These are phyloP conservation scores for Wickerhamiella alocasiicola DNA, from an alignment of 805 yeast species.

Conservation along the genomic window DNA sequence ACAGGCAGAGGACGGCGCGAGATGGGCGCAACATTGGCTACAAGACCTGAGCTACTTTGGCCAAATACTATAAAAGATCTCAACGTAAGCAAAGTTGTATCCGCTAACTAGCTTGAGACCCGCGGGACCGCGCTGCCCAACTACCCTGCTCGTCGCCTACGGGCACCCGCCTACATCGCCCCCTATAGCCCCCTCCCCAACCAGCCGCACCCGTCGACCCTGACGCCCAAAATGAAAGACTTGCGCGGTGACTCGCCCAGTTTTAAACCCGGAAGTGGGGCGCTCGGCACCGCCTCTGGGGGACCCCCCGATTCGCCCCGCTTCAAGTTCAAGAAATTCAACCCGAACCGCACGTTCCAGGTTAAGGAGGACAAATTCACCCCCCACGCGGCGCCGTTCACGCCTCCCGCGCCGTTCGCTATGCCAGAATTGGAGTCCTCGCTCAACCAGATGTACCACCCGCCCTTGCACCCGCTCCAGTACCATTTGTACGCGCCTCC, in stretches of 20 bases:
- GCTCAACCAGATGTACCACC: constrained; percentile 17
- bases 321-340: constrained; percentile 6
- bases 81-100: too few species aligned
- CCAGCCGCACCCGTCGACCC: too few species aligned
- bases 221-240: constrained; percentile 10
- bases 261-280: constrained; percentile 4
- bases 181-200: too few species aligned
- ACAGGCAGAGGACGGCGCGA: too few species aligned
- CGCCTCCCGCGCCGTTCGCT: constrained; percentile 5
- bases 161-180: too few species aligned
- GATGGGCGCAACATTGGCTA: too few species aligned
- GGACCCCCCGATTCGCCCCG: constrained; percentile 7
- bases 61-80: too few species aligned
- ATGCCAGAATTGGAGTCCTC: not conserved
- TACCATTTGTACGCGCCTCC: constrained; percentile 84
- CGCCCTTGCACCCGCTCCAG: constrained; percentile 36
- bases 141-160: too few species aligned
- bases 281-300: not conserved
- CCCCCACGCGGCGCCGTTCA: constrained; percentile 6
- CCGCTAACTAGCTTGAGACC: too few species aligned
- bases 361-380: constrained; percentile 8
- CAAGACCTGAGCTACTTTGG: too few species aligned
- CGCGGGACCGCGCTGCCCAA: too few species aligned
- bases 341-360: constrained; percentile 10
- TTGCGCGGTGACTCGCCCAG: constrained; percentile 11